Evolutionary conservation across 768 basidiomycete species (phyloP), one percentile per base, ranked within the genome.

Genomic region (Leccinum sublutescens): DNA sequence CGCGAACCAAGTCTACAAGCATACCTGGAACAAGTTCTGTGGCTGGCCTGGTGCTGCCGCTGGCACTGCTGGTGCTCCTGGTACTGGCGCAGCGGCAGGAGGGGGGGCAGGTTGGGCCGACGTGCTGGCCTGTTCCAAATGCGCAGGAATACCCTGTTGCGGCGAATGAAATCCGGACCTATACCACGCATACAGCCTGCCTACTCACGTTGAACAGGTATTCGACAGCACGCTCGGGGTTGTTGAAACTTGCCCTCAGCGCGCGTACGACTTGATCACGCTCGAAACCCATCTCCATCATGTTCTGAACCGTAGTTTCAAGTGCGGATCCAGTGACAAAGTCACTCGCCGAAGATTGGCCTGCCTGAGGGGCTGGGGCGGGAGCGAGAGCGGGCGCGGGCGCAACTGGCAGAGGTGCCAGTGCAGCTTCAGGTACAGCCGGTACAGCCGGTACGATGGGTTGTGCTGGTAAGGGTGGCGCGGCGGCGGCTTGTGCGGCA

Each of bases 201-300:
- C 19, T 2, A 77, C 88, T 64, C 66, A 95, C 96, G 60, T 71
- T 96, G 85, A 98, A 88, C 56, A 99, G 78, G 74, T 99, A 99
- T 73, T 99, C 97, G n/a, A 94, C 96, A 7, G 97, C 97, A 31
- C 97, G 84, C 66, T 98, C 95, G 8, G 97, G 91, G 75, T 99
- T 98, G 75, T 99, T 99, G 78, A 83, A 99, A 70, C 92, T 95
- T 27, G 95, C 97, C 59, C 93, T 81, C 71, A 99, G 71, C 4
- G 95, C 95, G 15, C 87, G 83, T 67, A 86, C 74, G 45, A 98
- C 93, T 67, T 93, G 85, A 4, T 95, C 94, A 40, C 87, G 82
- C 60, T 84, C 82, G 66, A 95, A 98, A 7, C 97, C 97, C 97
- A 99, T 98, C 65, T 93, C 92, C 40, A 86, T 76, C 84, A 99